Percentiles rank a stretch among this genome's conserved stretches.
phyloP scores from a whole-genome alignment of 176 grass and related monocot species.

The Musa troglodytarum region DNA sequence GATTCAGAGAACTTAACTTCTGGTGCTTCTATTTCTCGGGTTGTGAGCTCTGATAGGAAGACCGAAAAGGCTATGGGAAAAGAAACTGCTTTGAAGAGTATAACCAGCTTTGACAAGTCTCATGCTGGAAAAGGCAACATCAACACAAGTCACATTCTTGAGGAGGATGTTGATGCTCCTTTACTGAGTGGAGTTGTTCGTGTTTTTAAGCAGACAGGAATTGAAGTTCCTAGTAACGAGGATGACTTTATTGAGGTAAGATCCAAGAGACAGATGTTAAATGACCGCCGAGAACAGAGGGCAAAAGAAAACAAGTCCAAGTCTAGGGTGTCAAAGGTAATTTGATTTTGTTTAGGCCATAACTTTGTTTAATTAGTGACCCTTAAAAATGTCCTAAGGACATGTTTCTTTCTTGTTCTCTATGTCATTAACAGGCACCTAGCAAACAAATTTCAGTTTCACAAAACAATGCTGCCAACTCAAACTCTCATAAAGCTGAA shows the following conservation, averaged over 20 bases:
- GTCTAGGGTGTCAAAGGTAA: conserved; percentile 71
- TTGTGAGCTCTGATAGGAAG: conserved; percentile 28
- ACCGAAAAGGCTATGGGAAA: conserved; percentile 31
- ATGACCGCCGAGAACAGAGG: conserved; percentile 81
- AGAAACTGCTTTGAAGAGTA: conserved; percentile 14
- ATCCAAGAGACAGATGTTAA: conserved; percentile 92
- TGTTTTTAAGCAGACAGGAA: conserved; percentile 75
- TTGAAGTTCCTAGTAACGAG: conserved; percentile 83
- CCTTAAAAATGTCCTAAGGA: conserved; percentile 10
- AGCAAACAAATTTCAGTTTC: conserved; percentile 46
- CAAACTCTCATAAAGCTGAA: conserved; percentile 41
- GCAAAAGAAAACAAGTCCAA: conserved; percentile 94
- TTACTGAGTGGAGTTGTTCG: conserved; percentile 55
- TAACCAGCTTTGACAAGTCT: conserved; percentile 31
- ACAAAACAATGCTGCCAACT: conserved; percentile 28
- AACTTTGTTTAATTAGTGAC: conserved; percentile 6
- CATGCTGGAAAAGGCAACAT: conserved; percentile 35
- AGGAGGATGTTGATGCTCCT: conserved; percentile 41
- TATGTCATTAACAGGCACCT: conserved; percentile 34
- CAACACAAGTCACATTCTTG: conserved; percentile 9
- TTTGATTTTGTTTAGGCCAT: conserved; percentile 10
- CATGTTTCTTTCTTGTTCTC: background rate
- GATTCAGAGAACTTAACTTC: conserved; percentile 32
- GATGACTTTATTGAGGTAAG: conserved; percentile 99
- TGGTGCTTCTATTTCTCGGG: conserved; percentile 28